A percentile compares a stretch with the other conserved stretches of the same genome.
Evolutionary conservation across 148 eudicot genomes (phyloP).

Genomic region (Arbutus unedo): DNA sequence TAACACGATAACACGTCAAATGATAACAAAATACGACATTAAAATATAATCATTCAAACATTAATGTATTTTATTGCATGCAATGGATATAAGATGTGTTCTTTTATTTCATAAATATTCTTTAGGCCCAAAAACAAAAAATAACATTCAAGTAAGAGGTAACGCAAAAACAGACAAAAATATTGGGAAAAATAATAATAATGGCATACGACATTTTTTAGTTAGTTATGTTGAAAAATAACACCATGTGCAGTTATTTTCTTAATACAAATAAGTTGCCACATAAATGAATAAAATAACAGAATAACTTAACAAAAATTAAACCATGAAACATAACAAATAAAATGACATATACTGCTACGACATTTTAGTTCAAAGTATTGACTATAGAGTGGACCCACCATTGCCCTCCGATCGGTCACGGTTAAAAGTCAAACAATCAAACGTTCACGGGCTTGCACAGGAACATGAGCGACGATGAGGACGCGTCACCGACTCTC

Average conservation of each 20-base stretch:
- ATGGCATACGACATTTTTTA: no score
- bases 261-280: background rate
- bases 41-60: no score
- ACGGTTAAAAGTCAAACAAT: slow-evolving; percentile 17
- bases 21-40: no score
- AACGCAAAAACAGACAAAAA: no score
- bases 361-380: background rate
- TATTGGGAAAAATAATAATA: no score
- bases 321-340: background rate
- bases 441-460: slow-evolving; percentile 75
- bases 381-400: background rate
- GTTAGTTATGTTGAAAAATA: no score
- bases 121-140: no score
- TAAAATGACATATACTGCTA: background rate
- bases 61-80: no score
- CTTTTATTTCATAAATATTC: no score
- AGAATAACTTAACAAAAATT: background rate
- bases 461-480: slow-evolving; percentile 70
- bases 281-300: background rate
- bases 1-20: no score
- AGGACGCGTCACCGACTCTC: slow-evolving; percentile 29
- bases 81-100: no score
- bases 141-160: no score
- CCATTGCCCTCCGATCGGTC: background rate
- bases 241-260: background rate